Evolutionary conservation across 106 monocot species (phyloP), one percentile per base, ranked within the genome.

Genomic region (Acanthochlamys bracteata): DNA sequence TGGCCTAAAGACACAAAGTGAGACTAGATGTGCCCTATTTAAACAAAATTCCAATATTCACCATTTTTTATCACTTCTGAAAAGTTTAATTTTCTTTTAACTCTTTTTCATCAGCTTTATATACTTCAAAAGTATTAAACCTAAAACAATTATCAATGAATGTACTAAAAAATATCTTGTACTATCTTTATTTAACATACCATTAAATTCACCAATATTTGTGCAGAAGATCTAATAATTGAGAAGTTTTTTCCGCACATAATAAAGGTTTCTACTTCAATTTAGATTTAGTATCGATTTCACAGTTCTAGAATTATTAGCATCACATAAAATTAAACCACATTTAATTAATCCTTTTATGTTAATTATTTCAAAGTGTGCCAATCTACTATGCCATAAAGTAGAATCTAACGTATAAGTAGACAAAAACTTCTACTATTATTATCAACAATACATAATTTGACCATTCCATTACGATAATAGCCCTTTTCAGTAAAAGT

Each of bases 111-210:
- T 23, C 42, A 21, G 0, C 39, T 17, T 39, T 10, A 7, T 22
- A 64, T 10, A 23, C 45, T 14, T 46, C 13, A 10, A 64, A 11
- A 23, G 10, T 4, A 46, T 46, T 4, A 53, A 47, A 66, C 13
- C n/a, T 10, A 42, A 46, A 64, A 15, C 41, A 46, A 1, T 64
- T 46, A 66, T 66, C 65, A 14, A 52, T 66, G 47, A 66, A 66
- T 1, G 26, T 66, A 25, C n/a, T n/a, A 66, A 51, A 33, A 66
- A 66, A 53, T 66, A 52, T n/a, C 25, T 24, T 66, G 25, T 15
- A 24, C 47, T 24, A 9, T 12, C 24, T 15, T 7, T 43, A 49
- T n/a, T 12, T 47, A 23, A 0, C 8, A n/a, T 26, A 66, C 12
- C 43, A 58, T 21, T 21, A 0, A 24, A 24, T 15, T 45, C 49